phyloP scores from a whole-genome alignment of 1,139 yeast genomes.

The Candida tetrigidarum region DNA sequence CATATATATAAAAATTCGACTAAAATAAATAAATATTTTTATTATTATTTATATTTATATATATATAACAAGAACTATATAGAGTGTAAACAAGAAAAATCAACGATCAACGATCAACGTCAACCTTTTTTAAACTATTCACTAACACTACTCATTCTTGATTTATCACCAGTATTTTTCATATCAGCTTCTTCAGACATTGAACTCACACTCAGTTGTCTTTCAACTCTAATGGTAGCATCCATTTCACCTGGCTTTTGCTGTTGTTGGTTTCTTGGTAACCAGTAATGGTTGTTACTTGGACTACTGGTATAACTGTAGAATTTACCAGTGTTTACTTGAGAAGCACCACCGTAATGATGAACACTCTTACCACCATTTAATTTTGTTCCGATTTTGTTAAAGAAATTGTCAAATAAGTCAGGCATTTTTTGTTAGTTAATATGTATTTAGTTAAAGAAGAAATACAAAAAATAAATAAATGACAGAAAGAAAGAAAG shows the following conservation, averaged over 20 bases:
- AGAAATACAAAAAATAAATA: background rate
- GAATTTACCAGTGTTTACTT: slow-evolving; percentile 42
- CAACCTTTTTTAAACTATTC: slow-evolving; percentile 2
- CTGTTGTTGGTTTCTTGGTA: slow-evolving; percentile 25
- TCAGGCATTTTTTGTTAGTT: too few relatives aligned
- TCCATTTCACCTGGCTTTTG: slow-evolving; percentile 1
- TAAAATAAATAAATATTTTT: background rate
- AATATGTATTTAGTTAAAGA: background rate
- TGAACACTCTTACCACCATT: slow-evolving; percentile 39
- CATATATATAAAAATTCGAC: background rate
- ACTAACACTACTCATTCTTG: slow-evolving; percentile 15
- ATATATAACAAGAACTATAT: slow-evolving; percentile 2
- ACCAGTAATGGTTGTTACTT: slow-evolving; percentile 47
- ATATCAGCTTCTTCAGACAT: slow-evolving; percentile 6
- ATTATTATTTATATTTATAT: background rate
- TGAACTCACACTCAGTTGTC: slow-evolving; percentile 11
- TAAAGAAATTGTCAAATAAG: slow-evolving; percentile 46
- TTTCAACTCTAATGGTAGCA: slow-evolving; percentile 6
- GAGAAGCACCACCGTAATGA: slow-evolving; percentile 36
- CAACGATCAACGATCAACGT: background rate
- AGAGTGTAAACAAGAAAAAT: background rate
- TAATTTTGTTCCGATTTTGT: slow-evolving; percentile 32
- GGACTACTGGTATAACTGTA: slow-evolving; percentile 41
- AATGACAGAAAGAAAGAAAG: background rate
- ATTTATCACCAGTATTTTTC: slow-evolving; percentile 5